These are phyloP conservation scores for Waltergamsia citrina DNA, from an alignment of 2,329 filamentous ascomycete genomes.

Conservation along the genomic window DNA sequence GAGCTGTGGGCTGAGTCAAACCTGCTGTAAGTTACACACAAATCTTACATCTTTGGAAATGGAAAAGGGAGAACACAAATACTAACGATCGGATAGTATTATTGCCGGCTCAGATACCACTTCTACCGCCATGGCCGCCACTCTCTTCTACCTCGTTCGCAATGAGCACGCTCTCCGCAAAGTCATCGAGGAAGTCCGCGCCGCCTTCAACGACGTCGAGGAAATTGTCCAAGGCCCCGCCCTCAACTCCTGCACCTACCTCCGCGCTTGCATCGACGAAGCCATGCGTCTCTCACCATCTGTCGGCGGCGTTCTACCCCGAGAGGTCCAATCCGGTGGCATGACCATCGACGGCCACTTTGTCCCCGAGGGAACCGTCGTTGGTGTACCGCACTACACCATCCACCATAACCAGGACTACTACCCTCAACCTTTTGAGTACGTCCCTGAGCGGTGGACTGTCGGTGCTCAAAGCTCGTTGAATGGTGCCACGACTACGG, in stretches of 20 bases:
- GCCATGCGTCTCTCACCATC: conserved; percentile 55
- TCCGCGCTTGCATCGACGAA: conserved; percentile 56
- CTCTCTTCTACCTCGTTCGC: conserved; percentile 53
- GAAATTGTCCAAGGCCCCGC: conserved; percentile 43
- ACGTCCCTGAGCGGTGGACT: conserved; percentile 58
- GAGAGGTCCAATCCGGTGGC: conserved; percentile 48
- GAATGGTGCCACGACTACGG: conserved; percentile 28
- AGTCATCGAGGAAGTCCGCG: conserved; percentile 41
- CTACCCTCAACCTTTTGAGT: conserved; percentile 49
- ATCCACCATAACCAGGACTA: conserved; percentile 59
- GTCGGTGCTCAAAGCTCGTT: conserved; percentile 30
- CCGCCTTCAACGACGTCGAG: conserved; percentile 38
- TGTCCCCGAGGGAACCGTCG: conserved; percentile 50
- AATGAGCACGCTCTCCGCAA: conserved; percentile 35
- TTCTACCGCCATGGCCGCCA: conserved; percentile 56
- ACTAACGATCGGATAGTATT: conserved; percentile 31
- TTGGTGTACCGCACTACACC: conserved; percentile 58
- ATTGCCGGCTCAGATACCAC: conserved; percentile 66
- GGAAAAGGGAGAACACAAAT: not conserved
- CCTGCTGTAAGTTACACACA: conserved; percentile 47
- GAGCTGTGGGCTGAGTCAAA: conserved; percentile 67
- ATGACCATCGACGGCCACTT: conserved; percentile 40
- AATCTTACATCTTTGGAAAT: no score
- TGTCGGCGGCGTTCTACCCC: conserved; percentile 49
- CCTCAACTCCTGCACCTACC: conserved; percentile 44